Evolutionary conservation across 805 yeast genomes (phyloP).

Genomic region (Pichia kluyveri): DNA sequence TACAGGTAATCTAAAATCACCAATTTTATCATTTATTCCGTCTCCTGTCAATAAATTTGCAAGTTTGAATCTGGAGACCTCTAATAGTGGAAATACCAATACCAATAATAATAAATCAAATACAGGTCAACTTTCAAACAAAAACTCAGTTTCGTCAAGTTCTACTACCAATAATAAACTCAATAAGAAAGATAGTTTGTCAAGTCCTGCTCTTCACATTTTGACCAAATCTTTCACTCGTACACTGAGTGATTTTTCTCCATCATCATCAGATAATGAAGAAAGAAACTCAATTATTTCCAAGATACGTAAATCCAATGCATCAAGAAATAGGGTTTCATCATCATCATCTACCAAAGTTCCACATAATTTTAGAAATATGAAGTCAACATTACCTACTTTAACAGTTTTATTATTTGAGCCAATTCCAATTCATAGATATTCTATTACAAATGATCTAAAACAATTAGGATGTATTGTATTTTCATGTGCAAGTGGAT

Average conservation of each 20-base stretch:
- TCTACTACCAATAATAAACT: neutral
- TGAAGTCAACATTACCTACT: conserved; percentile 5
- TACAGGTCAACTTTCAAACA: no score
- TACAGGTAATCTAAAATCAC: conserved; percentile 12
- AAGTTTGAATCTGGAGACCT: neutral
- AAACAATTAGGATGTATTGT: conserved; percentile 73
- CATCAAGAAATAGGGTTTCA: neutral
- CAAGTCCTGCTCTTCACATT: conserved; percentile 20
- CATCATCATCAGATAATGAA: conserved; percentile 65
- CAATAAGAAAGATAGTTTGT: neutral
- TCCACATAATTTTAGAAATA: neutral
- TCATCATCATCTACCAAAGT: neutral
- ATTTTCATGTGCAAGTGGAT: conserved; percentile 67
- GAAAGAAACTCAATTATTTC: conserved; percentile 44
- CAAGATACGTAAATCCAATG: conserved; percentile 32
- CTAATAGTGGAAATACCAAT: neutral
- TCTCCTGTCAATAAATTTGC: conserved; percentile 22
- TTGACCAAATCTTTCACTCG: conserved; percentile 15
- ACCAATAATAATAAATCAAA: neutral
- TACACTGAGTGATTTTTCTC: conserved; percentile 26
- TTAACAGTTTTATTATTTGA: conserved; percentile 77
- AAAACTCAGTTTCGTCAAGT: neutral
- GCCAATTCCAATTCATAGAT: conserved; percentile 76
- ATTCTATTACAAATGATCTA: conserved; percentile 52
- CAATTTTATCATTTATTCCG: conserved; percentile 14